A percentile compares a stretch with the other conserved stretches of the same genome.
Conservation (phyloP, 805 yeast genomes). For the Kodamaea sagamina region DNA sequence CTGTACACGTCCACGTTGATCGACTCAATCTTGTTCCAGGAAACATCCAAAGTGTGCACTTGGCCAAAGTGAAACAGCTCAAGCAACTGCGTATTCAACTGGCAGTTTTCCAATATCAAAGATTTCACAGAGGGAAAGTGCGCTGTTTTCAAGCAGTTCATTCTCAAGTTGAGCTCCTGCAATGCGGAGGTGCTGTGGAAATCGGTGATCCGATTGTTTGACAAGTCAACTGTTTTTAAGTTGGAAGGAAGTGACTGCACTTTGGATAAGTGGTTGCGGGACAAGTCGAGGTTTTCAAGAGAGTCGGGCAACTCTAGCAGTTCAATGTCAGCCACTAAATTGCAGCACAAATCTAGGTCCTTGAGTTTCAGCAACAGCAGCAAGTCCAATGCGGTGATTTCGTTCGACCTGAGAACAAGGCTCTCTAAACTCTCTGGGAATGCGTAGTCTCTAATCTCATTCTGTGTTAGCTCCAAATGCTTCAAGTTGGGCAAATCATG, state of each 20-base stretch:
- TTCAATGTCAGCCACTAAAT: not conserved
- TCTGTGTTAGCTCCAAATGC: not conserved
- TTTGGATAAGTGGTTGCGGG: not conserved
- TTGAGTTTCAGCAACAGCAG: not conserved
- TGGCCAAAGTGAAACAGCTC: not conserved
- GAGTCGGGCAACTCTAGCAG: not conserved
- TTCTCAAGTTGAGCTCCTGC: constrained; percentile 1
- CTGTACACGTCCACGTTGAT: not conserved
- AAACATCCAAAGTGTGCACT: constrained; percentile 1
- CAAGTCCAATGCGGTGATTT: constrained; percentile 5
- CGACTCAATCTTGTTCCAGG: constrained; percentile 5
- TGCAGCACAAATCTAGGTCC: constrained; percentile 2
- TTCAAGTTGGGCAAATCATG: constrained; percentile 3
- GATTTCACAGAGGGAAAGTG: not conserved
- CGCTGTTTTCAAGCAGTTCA: constrained; percentile 1
- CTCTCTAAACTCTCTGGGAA: not conserved
- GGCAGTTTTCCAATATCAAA: not conserved
- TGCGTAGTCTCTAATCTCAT: not conserved
- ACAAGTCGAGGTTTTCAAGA: not conserved
- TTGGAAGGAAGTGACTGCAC: not conserved
- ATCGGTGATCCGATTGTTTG: not conserved
- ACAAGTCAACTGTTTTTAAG: constrained; percentile 2
- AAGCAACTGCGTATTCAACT: not conserved
- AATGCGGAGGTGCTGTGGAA: not conserved
- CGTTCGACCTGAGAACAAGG: not conserved